Base-by-base conservation (phyloP, 768 basidiomycete species). In the Xerocomellus intermedius region DNA sequence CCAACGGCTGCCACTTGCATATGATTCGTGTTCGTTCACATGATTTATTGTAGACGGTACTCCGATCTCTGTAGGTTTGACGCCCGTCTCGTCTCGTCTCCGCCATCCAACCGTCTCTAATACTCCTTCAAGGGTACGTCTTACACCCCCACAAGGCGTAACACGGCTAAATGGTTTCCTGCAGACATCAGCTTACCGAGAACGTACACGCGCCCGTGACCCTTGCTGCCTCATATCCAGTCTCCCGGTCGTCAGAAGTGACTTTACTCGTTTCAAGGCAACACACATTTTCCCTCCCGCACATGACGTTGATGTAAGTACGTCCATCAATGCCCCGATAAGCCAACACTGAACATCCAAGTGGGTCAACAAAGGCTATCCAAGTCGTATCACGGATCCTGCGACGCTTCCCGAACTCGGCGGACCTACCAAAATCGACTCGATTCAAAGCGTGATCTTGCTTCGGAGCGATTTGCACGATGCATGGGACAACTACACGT, bases 391-490 rank as follows among this genome's bases (percentile, higher is more conserved):
- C 42, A 62, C 58, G 24, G 64, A 66, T n/a, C n/a, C 28, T 28
- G 64, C 58, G 33, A 32, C 58, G 16, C 41, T 42, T 22, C 21
- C 21, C 41, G 41, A 42, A 14, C 21, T 42, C 8, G 64, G 62
- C 21, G 59, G 60, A 44, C 28, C 30, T 24, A 54, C 60, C 35
- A 68, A 63, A 28, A 61, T 63, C 19, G 60, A 62, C 42, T 65
- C 65, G 5, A 55, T 69, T 7, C 68, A 68, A 45, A 71, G 69
- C 54, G 59, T 69, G 50, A 59, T 68, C 43, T 37, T 58, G 9
- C 32, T 71, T 30, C 64, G 69, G 37, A 59, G 56, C n/a, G 67
- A 69, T 48, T 54, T 68, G 41, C 65, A 60, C 32, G 54, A 51
- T 53, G 46, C 58, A 6, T 67, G 68, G 68, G 62, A 57, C 26